Evolutionary conservation across 768 basidiomycete species (phyloP).

Genomic region (Naganishia vaughanmartiniae): DNA sequence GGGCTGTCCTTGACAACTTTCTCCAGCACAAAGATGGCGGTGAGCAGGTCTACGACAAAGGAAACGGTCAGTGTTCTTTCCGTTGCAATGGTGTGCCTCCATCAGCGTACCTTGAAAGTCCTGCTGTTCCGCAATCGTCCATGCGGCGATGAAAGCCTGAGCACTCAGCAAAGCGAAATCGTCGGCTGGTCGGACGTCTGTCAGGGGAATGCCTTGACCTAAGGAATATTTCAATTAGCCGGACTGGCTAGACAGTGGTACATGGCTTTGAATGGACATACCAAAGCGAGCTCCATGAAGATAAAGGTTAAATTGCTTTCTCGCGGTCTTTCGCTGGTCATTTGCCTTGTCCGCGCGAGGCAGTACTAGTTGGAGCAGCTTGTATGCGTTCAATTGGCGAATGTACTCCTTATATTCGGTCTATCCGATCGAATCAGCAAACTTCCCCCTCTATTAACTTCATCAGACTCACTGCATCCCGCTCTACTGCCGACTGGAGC

Average conservation of each 20-base stretch:
- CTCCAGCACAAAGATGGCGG: slow-evolving; percentile 37
- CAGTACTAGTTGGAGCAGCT: slow-evolving; percentile 22
- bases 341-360: not conserved
- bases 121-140: slow-evolving; percentile 1
- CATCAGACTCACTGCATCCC: slow-evolving; percentile 4
- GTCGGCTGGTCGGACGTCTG: slow-evolving; percentile 33
- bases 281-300: slow-evolving; percentile 23
- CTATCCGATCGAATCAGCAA: not conserved
- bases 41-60: slow-evolving; percentile 7
- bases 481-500: not conserved
- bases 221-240: not conserved
- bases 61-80: not conserved
- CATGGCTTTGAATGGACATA: not conserved
- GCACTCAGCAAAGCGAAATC: slow-evolving; percentile 31
- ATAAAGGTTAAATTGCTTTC: slow-evolving; percentile 22
- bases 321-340: not conserved
- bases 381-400: slow-evolving; percentile 29
- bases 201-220: slow-evolving; percentile 24
- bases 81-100: not conserved
- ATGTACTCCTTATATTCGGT: slow-evolving; percentile 22
- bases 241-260: not conserved
- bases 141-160: slow-evolving; percentile 24
- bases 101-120: not conserved
- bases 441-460: too few relatives aligned
- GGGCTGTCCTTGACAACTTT: slow-evolving; percentile 35